Evolutionary conservation across 164 flowering plant genomes (phyloP).

Genomic region (Hamamelis virginiana): DNA sequence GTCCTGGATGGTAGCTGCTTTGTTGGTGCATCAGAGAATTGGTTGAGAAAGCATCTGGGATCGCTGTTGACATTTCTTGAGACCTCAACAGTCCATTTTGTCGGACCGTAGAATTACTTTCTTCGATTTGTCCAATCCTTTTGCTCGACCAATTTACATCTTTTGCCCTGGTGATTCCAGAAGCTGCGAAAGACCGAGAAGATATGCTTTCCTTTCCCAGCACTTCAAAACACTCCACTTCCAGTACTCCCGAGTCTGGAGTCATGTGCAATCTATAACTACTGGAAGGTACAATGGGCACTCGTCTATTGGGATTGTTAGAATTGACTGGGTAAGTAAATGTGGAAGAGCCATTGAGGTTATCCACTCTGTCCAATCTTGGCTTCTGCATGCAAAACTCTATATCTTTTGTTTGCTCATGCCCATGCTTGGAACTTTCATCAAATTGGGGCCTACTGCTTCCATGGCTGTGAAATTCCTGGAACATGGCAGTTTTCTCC

Average conservation of each 20-base stretch:
- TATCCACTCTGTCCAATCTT: conserved; percentile 13
- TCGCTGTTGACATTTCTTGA: conserved; percentile 11
- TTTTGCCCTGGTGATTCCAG: conserved; percentile 14
- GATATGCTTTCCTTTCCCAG: conserved; percentile 31
- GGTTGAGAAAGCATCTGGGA: neutral
- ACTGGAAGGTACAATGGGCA: conserved; percentile 21
- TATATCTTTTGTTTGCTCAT: conserved; percentile 14
- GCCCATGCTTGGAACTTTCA: conserved; percentile 15
- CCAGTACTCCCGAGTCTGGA: conserved; percentile 20
- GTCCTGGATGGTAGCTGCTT: conserved; percentile 2
- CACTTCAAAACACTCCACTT: conserved; percentile 11
- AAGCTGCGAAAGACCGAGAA: conserved; percentile 26
- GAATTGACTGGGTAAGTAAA: conserved; percentile 13
- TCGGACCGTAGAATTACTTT: conserved; percentile 5
- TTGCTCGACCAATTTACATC: conserved; percentile 8
- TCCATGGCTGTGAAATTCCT: conserved; percentile 25
- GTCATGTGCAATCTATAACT: conserved; percentile 18
- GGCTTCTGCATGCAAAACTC: conserved; percentile 1
- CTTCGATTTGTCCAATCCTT: conserved; percentile 7
- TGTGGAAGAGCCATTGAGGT: conserved; percentile 6
- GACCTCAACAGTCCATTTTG: conserved; percentile 8
- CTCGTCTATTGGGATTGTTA: conserved; percentile 6
- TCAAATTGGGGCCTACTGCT: conserved; percentile 13
- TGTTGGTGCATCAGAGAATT: conserved; percentile 10
- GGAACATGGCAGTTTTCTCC: conserved; percentile 22